phyloP scores from a whole-genome alignment of 1,139 yeast genomes.

The Zygosaccharomyces pseudobailii region DNA sequence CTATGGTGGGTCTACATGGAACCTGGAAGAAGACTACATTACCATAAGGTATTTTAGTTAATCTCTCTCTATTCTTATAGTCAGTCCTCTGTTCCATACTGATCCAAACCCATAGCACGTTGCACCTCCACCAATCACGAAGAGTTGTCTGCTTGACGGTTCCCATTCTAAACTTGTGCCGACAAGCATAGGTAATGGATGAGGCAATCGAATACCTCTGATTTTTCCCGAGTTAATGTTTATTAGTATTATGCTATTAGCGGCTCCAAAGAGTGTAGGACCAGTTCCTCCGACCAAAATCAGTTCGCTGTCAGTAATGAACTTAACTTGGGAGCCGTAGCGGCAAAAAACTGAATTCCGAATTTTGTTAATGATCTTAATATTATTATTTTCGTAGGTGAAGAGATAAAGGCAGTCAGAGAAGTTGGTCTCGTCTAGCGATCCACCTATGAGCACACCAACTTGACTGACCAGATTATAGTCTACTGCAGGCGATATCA shows the following conservation, averaged over 20 bases:
- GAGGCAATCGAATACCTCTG: conserved; percentile 34
- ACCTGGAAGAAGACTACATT: background rate
- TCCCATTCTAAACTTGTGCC: conserved; percentile 47
- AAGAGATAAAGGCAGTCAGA: conserved; percentile 25
- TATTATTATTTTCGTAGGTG: conserved; percentile 1
- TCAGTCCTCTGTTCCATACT: conserved; percentile 44
- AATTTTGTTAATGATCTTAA: conserved; percentile 6
- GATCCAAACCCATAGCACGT: conserved; percentile 84
- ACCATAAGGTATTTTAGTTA: background rate
- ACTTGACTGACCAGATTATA: conserved; percentile 7
- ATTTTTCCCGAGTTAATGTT: conserved; percentile 28
- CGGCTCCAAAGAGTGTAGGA: conserved; percentile 38
- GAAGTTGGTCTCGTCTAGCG: conserved; percentile 21
- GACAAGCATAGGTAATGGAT: conserved; percentile 49
- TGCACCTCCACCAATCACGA: conserved; percentile 68
- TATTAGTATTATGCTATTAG: conserved; percentile 38
- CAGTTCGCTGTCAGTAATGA: conserved; percentile 33
- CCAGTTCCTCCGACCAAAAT: conserved; percentile 61
- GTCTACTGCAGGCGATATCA: conserved; percentile 16
- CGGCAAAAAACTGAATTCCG: conserved; percentile 37
- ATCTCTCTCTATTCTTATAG: conserved; percentile 2
- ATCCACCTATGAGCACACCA: conserved; percentile 25
- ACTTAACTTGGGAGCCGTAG: conserved; percentile 43
- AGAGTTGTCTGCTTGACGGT: conserved; percentile 21
- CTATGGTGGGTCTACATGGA: background rate